Conservation (phyloP, 2,329 filamentous ascomycete species). For the Claviceps arundinis region DNA sequence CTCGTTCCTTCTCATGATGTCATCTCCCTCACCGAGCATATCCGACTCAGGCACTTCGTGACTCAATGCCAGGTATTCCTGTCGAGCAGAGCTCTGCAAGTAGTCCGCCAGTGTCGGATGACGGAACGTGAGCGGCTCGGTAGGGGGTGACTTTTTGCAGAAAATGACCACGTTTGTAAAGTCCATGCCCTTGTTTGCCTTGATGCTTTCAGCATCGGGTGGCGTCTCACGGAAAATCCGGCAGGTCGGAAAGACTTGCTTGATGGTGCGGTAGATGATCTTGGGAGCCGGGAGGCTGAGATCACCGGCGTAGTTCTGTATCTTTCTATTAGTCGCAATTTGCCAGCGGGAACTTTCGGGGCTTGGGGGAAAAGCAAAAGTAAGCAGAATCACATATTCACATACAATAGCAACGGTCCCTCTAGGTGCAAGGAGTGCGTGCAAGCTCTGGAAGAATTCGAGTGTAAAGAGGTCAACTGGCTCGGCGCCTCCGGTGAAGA, state of each 20-base stretch:
- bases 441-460: slow-evolving; percentile 64
- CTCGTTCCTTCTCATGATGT: slow-evolving; percentile 47
- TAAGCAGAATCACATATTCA: slow-evolving; percentile 6
- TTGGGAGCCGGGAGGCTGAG: slow-evolving; percentile 62
- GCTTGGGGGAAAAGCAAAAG: background rate
- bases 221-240: slow-evolving; percentile 76
- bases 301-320: slow-evolving; percentile 87
- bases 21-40: slow-evolving; percentile 31
- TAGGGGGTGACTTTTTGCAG: slow-evolving; percentile 52
- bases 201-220: slow-evolving; percentile 32
- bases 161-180: slow-evolving; percentile 97
- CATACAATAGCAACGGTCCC: slow-evolving; percentile 81
- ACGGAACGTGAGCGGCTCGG: slow-evolving; percentile 48
- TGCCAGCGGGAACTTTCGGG: background rate
- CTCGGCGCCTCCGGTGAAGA: slow-evolving; percentile 93
- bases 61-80: slow-evolving; percentile 57
- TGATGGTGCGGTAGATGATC: slow-evolving; percentile 72
- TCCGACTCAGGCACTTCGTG: slow-evolving; percentile 50
- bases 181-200: slow-evolving; percentile 40
- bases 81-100: slow-evolving; percentile 56
- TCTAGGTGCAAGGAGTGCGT: slow-evolving; percentile 56
- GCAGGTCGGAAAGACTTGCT: slow-evolving; percentile 72
- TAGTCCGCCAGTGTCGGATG: slow-evolving; percentile 50
- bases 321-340: slow-evolving; percentile 8
- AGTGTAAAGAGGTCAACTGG: slow-evolving; percentile 77